A percentile compares a stretch with the other conserved stretches of the same genome.
These are phyloP conservation scores for Hansenula lynferdii DNA, from an alignment of 1,139 yeast species.

Conservation along the genomic window DNA sequence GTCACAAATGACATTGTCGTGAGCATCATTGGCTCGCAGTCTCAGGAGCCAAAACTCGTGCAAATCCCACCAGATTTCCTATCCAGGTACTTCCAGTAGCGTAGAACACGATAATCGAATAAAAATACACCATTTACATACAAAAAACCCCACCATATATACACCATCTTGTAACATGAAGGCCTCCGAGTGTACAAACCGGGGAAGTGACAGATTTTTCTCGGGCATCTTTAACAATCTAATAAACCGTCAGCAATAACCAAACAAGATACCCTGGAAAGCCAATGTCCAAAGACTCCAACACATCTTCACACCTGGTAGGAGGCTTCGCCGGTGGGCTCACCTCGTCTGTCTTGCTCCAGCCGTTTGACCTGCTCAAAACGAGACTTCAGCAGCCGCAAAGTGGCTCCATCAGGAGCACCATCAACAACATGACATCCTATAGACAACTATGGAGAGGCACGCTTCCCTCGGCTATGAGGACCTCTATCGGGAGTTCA, in stretches of 20 bases:
- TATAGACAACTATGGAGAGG: constrained; percentile 81
- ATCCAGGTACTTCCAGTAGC: background rate
- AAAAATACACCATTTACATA: too few species aligned
- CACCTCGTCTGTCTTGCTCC: constrained; percentile 74
- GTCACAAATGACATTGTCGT: constrained; percentile 3
- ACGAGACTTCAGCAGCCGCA: constrained; percentile 81
- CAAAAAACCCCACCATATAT: too few species aligned
- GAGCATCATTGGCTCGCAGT: background rate
- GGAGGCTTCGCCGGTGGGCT: constrained; percentile 91
- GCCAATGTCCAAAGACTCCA: constrained; percentile 8
- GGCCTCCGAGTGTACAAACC: constrained; percentile 1
- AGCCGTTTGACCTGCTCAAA: constrained; percentile 86
- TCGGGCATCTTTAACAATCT: too few species aligned
- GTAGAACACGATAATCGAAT: too few species aligned
- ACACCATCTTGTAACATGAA: too few species aligned
- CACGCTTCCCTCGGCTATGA: constrained; percentile 80
- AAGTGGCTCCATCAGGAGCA: constrained; percentile 35
- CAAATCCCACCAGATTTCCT: background rate
- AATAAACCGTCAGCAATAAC: too few species aligned
- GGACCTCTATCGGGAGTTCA: constrained; percentile 92
- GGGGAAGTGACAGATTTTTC: background rate
- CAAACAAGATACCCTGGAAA: too few species aligned
- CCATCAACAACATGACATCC: constrained; percentile 42
- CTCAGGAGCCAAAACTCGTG: background rate
- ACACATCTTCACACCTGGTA: constrained; percentile 45